phyloP scores from a whole-genome alignment of 2,329 filamentous ascomycete genomes.

The Colletotrichum salicis region DNA sequence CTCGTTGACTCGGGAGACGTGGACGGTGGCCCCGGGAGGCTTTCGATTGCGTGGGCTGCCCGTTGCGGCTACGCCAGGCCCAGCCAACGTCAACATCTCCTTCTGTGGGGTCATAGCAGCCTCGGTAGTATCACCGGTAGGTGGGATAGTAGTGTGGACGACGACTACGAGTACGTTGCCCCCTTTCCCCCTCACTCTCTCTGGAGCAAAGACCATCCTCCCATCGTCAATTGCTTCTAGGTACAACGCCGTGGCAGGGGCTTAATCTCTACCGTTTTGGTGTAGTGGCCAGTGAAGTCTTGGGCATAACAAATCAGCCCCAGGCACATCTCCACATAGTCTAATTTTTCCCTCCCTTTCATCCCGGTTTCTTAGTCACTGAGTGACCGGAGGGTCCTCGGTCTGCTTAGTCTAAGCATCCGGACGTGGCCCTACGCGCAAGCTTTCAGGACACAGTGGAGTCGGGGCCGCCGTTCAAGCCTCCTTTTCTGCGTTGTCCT shows the following conservation, averaged over 20 bases:
- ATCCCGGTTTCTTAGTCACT: background rate
- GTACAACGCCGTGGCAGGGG: conserved; percentile 4
- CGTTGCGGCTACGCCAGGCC: background rate
- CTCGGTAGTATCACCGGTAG: background rate
- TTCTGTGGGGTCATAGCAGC: background rate
- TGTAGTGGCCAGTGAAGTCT: conserved; percentile 5
- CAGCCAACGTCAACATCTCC: conserved; percentile 6
- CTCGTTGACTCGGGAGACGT: conserved; percentile 16
- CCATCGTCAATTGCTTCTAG: background rate
- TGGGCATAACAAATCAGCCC: conserved; percentile 21
- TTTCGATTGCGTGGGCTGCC: conserved; percentile 18
- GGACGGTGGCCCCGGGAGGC: conserved; percentile 12
- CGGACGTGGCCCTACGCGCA: conserved; percentile 18
- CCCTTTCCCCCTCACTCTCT: background rate
- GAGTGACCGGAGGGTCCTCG: background rate
- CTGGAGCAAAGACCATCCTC: background rate
- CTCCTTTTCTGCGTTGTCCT: conserved; percentile 16
- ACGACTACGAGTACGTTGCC: background rate
- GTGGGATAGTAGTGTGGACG: background rate
- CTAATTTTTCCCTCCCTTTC: conserved; percentile 4
- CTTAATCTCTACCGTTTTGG: background rate
- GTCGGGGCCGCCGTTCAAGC: conserved; percentile 14
- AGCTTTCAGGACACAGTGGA: conserved; percentile 16
- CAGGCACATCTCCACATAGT: conserved; percentile 12
- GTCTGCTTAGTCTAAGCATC: background rate